Conservation (phyloP, 768 basidiomycete species). For the Panellus pusillus region DNA sequence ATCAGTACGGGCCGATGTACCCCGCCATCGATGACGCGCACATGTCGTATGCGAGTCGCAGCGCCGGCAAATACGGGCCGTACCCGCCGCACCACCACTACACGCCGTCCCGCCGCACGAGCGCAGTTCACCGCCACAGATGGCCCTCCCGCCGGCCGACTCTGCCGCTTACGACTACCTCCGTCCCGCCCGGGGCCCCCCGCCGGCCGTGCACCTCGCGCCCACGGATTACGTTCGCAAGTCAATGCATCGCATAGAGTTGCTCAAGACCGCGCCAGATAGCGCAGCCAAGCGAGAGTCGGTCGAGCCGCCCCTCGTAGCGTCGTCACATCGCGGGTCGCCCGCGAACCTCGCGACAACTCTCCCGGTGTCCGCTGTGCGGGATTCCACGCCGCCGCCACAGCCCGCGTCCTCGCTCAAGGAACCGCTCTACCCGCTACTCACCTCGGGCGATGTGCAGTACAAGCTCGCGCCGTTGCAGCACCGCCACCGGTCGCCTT, state of each 20-base stretch:
- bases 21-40: slow-evolving; percentile 36
- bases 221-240: slow-evolving; percentile 47
- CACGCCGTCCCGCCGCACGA: slow-evolving; percentile 62
- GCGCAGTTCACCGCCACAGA: slow-evolving; percentile 61
- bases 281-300: slow-evolving; percentile 34
- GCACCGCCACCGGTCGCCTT: slow-evolving; percentile 52
- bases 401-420: slow-evolving; percentile 31
- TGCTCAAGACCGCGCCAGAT: slow-evolving; percentile 44
- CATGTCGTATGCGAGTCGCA: slow-evolving; percentile 4
- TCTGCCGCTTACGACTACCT: slow-evolving; percentile 53
- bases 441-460: slow-evolving; percentile 61
- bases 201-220: slow-evolving; percentile 57
- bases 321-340: slow-evolving; percentile 37
- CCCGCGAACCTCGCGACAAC: slow-evolving; percentile 36
- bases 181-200: slow-evolving; percentile 47
- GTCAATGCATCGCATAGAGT: slow-evolving; percentile 48
- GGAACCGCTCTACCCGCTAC: slow-evolving; percentile 57
- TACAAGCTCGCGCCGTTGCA: slow-evolving; percentile 66
- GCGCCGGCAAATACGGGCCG: slow-evolving; percentile 16
- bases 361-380: neutral
- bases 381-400: slow-evolving; percentile 16
- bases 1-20: slow-evolving; percentile 45
- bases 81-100: slow-evolving; percentile 29
- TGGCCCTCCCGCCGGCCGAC: slow-evolving; percentile 45
- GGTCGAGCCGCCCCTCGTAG: slow-evolving; percentile 46